These are phyloP conservation scores for Coffea humblotiana DNA, from an alignment of 305 asterid species.

Conservation along the genomic window DNA sequence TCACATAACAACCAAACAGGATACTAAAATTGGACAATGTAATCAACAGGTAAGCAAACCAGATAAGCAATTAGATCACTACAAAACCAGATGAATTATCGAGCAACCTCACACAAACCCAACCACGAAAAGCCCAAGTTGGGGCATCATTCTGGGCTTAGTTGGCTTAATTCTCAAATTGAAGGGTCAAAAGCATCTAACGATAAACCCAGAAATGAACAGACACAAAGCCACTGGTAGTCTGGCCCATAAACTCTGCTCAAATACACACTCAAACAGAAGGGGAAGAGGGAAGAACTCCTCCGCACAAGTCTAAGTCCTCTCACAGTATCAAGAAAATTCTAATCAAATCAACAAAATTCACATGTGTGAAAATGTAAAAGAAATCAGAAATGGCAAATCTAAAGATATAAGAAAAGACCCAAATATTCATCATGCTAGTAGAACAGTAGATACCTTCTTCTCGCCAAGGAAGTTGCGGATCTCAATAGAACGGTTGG, in stretches of 20 bases:
- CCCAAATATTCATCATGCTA: no score
- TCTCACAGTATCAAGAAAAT: neutral
- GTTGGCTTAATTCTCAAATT: no score
- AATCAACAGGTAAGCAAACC: no score
- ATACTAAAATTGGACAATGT: neutral
- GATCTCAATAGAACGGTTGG: slow-evolving; percentile 63
- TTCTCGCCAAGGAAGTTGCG: slow-evolving; percentile 84
- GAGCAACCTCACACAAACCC: neutral
- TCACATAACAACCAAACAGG: neutral
- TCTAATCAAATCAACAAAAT: neutral
- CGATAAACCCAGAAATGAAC: neutral
- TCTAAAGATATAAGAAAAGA: neutral
- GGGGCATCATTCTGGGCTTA: neutral
- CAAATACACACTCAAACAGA: neutral
- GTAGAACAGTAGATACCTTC: slow-evolving; percentile 33
- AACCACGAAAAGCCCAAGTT: neutral
- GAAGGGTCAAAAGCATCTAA: neutral
- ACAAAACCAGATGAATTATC: neutral
- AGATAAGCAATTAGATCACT: no score
- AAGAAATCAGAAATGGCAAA: neutral
- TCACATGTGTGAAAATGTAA: neutral
- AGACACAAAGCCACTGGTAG: neutral
- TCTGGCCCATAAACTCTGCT: neutral
- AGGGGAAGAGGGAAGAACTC: neutral
- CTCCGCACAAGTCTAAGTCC: neutral